A percentile compares a stretch with the other conserved stretches of the same genome.
These are phyloP conservation scores for Lavandula angustifolia DNA, from an alignment of 257 asterid species.

Conservation along the genomic window DNA sequence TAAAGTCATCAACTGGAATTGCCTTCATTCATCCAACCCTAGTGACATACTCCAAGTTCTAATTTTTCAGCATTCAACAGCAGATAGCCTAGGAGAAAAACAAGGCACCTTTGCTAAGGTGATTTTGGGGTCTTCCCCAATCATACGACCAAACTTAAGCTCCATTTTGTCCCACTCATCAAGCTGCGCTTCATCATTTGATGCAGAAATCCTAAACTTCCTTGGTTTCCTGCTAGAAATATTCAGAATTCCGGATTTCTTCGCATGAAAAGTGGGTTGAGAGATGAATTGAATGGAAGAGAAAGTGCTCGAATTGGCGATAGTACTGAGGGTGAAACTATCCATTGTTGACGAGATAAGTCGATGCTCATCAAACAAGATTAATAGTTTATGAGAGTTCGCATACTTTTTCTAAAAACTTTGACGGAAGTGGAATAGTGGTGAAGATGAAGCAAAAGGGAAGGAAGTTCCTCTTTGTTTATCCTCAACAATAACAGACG, in stretches of 20 bases:
- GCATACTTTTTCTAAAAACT: neutral
- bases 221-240: constrained; percentile 49
- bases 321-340: constrained; percentile 48
- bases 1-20: constrained; percentile 4
- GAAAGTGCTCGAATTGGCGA: constrained; percentile 38
- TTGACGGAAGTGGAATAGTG: neutral
- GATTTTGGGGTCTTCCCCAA: constrained; percentile 96
- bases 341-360: constrained; percentile 53
- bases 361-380: constrained; percentile 40
- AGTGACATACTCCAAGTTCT: constrained; percentile 5
- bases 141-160: constrained; percentile 84
- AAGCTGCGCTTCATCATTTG: constrained; percentile 67
- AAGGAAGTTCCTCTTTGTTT: constrained; percentile 11
- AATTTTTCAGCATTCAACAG: neutral
- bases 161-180: constrained; percentile 90
- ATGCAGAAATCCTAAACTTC: constrained; percentile 54
- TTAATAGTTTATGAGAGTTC: constrained; percentile 17
- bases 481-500: constrained; percentile 23
- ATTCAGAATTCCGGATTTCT: constrained; percentile 39
- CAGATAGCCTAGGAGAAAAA: neutral
- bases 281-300: constrained; percentile 43
- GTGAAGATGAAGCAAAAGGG: constrained; percentile 7
- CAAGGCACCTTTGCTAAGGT: constrained; percentile 80
- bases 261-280: constrained; percentile 31
- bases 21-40: constrained; percentile 5